phyloP scores from a whole-genome alignment of 1,139 yeast species.

The Scheffersomyces segobiensis region DNA sequence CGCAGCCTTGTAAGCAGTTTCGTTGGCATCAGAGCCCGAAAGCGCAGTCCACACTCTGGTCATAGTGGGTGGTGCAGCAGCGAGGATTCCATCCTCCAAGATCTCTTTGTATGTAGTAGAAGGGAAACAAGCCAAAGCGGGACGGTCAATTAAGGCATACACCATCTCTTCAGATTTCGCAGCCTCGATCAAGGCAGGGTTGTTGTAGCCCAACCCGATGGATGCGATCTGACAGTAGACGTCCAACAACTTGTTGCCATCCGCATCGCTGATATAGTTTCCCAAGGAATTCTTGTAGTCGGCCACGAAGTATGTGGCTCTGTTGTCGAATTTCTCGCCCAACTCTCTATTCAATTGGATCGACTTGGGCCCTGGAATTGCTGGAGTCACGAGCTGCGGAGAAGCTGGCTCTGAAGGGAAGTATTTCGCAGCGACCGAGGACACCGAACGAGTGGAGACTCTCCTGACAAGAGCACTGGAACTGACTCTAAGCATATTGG shows the following conservation, averaged over 20 bases:
- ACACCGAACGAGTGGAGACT: background rate
- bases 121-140: slow-evolving; percentile 77
- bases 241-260: slow-evolving; percentile 64
- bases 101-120: slow-evolving; percentile 53
- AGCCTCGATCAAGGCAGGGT: slow-evolving; percentile 63
- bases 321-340: slow-evolving; percentile 59
- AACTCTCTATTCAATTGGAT: slow-evolving; percentile 46
- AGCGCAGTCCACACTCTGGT: slow-evolving; percentile 67
- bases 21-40: slow-evolving; percentile 77
- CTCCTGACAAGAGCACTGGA: background rate
- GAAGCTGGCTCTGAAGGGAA: slow-evolving; percentile 55
- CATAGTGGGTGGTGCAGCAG: slow-evolving; percentile 72
- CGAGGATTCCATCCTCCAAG: slow-evolving; percentile 55
- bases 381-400: slow-evolving; percentile 48
- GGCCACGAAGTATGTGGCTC: slow-evolving; percentile 68
- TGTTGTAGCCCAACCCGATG: slow-evolving; percentile 73
- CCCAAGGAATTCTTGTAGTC: slow-evolving; percentile 69
- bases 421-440: slow-evolving; percentile 24
- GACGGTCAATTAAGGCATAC: slow-evolving; percentile 67
- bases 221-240: slow-evolving; percentile 75
- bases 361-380: slow-evolving; percentile 65
- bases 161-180: slow-evolving; percentile 68
- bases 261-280: slow-evolving; percentile 70
- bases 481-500: background rate
- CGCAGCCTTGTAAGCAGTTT: slow-evolving; percentile 76